Evolutionary conservation across 2,329 filamentous ascomycete genomes (phyloP), one percentile per base, ranked within the genome.

Genomic region (Hypoxylon sp.): DNA sequence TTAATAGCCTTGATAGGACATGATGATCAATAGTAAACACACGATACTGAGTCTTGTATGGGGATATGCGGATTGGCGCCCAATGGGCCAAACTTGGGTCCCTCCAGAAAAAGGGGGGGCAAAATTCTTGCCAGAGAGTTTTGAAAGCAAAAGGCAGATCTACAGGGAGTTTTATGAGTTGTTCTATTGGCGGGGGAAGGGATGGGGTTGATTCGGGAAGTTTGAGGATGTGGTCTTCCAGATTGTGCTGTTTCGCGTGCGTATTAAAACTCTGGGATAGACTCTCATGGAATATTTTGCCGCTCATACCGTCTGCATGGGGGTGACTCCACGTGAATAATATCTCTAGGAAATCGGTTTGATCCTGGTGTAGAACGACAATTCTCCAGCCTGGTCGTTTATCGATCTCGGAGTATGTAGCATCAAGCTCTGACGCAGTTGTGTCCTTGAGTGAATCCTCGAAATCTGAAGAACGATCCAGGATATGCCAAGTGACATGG

Each of bases 221-320:
- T 60, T 13, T 72, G 6, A 43, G 51, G 58, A 73, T 72, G 64
- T 67, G 36, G 50, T 62, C 68, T 63, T 76, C 68, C 61, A 73
- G 66, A 50, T 60, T 71, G 41, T 50, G 50, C 63, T 56, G 70
- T 67, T 74, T 64, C 55, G 67, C 30, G 45, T 57, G 59, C 64
- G 74, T 73, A 69, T 78, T 78, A 48, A 79, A 76, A 6, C 53
- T 72, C 62, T 73, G 65, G 56, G 79, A 50, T 28, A 79, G 73
- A 62, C 52, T 41, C 59, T 73, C 61, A 19, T 72, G 70, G 46
- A 75, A 72, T 17, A 75, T 61, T 58, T 75, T 74, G 11, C 64
- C 74, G 45, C 72, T 60, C 41, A 52, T 68, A 5, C 73, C 73
- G 56, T 75, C 74, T 19, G 32, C 23, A 10, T 72, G 56, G 0